phyloP scores from a whole-genome alignment of 177 flowering plant species.

The Telopea speciosissima region DNA sequence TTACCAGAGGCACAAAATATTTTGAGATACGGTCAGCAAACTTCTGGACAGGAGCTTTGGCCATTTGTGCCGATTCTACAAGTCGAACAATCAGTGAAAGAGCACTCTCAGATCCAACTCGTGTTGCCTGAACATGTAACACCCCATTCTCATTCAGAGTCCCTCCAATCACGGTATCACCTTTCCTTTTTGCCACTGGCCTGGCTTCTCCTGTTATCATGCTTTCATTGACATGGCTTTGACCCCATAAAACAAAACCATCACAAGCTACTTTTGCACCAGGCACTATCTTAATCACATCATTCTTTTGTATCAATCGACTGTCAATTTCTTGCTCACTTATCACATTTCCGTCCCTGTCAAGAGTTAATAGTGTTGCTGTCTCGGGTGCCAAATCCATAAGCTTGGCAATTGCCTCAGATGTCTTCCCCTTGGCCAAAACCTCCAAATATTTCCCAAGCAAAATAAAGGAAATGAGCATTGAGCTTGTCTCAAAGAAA shows the following conservation, averaged over 20 bases:
- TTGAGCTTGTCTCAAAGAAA: conserved; percentile 91
- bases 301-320: conserved; percentile 67
- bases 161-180: conserved; percentile 80
- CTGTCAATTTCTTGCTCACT: conserved; percentile 70
- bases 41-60: conserved; percentile 88
- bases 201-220: conserved; percentile 86
- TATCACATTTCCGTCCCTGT: conserved; percentile 51
- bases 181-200: conserved; percentile 65
- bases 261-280: conserved; percentile 85
- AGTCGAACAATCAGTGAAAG: conserved; percentile 79
- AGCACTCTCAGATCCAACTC: conserved; percentile 82
- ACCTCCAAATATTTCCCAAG: conserved; percentile 84
- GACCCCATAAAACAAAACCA: conserved; percentile 75
- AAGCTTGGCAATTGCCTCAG: conserved; percentile 85
- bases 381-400: conserved; percentile 76
- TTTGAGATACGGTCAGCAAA: conserved; percentile 79
- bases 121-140: conserved; percentile 59
- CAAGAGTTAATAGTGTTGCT: conserved; percentile 50
- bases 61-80: conserved; percentile 86
- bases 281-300: conserved; percentile 64
- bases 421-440: conserved; percentile 83
- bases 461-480: conserved; percentile 84
- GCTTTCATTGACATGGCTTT: conserved; percentile 82
- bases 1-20: conserved; percentile 73
- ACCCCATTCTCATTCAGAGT: conserved; percentile 83